These are phyloP conservation scores for Astrephomene gubernaculifera DNA, from an alignment of 139 green algal genomes.

Conservation along the genomic window DNA sequence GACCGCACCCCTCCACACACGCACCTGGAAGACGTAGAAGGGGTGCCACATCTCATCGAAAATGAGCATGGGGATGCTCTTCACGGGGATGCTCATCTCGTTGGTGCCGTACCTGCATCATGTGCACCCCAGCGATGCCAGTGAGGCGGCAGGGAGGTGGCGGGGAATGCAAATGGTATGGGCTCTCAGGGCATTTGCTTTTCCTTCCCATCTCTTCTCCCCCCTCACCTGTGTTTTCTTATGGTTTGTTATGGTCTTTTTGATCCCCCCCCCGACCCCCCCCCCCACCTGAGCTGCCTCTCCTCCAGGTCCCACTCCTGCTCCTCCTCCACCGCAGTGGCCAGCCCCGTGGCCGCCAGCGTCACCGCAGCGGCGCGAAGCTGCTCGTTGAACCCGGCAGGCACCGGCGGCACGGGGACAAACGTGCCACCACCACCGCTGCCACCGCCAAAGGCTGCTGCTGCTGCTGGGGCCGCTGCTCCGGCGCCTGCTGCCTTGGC, in stretches of 20 bases:
- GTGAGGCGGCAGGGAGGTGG: too few species aligned
- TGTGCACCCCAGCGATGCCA: neutral
- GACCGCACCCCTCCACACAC: neutral
- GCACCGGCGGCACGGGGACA: constrained; percentile 55
- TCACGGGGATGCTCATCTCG: constrained; percentile 67
- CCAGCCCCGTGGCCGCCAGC: constrained; percentile 15
- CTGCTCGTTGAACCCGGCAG: constrained; percentile 49
- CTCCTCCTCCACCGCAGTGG: constrained; percentile 1
- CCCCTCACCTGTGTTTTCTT: too few species aligned
- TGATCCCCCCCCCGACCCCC: neutral
- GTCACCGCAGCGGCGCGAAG: constrained; percentile 28
- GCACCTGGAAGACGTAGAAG: constrained; percentile 63
- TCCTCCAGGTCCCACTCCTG: constrained; percentile 51
- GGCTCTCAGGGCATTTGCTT: too few species aligned
- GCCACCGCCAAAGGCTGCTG: neutral
- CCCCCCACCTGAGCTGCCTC: constrained; percentile 39
- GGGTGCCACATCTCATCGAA: constrained; percentile 71
- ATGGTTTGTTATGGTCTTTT: neutral
- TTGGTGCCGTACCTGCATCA: constrained; percentile 61
- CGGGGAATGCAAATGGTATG: too few species aligned
- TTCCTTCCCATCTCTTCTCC: too few species aligned
- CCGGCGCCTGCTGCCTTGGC: too few species aligned
- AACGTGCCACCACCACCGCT: constrained; percentile 31
- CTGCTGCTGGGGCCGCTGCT: neutral
- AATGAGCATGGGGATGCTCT: constrained; percentile 53